Base-by-base conservation (phyloP, 768 basidiomycete genomes). In the Hygrocybe coccinea region DNA sequence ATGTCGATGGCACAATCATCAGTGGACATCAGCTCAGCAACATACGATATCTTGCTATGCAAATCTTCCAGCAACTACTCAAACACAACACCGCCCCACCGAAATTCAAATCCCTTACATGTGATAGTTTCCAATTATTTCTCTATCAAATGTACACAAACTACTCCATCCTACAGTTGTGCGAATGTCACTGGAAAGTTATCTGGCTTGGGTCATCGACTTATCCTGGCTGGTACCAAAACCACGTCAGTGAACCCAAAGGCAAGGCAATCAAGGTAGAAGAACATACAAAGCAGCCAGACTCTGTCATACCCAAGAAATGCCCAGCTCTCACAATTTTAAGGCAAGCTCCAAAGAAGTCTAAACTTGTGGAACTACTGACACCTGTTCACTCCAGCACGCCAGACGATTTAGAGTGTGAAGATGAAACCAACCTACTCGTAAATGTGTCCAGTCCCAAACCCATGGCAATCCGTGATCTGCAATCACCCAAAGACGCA, bases 121-220 rank as follows among this genome's bases (percentile, higher is more conserved):
- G 6, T 5, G 5, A n/a, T 17, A 5, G 5, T 5, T 19, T 12
- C 6, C 17, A 46, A 12, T 46, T 46, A 5, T n/a, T 46, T 19
- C 44, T n/a, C 44, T 5, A 11, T 22, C 3, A 46, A 12, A 46
- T 46, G 17, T 46, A 46, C 44, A n/a, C n/a, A 4, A 12, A 41
- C 21, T 63, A 50, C 44, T 60, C 56, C 1, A 62, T 63, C 52
- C 51, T 65, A n/a, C 56, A 49, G 1, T 48, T 54, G 7, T 65
- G 64, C 47, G 56, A 62, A 39, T 43, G 53, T 29, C 57, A 63
- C 35, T 65, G 62, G 62, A 65, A 65, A 52, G 50, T 57, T 4
- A 52, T 59, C 33, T 34, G 44, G 41, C 21, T 61, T 9, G 59
- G 61, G 15, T 60, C 57, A 7, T 35, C 41, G 39, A 59, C 53